Base-by-base conservation (phyloP, 176 grass and related monocot species). In the Paspalum notatum region DNA sequence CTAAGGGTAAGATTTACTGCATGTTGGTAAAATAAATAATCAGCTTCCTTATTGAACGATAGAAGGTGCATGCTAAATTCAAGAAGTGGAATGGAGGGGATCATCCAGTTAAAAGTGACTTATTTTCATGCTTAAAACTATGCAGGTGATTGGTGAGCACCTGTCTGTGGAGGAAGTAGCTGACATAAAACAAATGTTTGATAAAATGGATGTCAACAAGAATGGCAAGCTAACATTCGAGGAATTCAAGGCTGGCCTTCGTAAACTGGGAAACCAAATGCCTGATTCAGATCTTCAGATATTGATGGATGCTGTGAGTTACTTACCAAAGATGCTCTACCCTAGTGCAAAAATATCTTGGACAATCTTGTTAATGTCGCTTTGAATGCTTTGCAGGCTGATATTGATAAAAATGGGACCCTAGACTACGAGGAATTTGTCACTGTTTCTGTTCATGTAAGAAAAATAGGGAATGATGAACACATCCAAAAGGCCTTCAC, bases 301-400 rank as follows among this genome's bases (percentile, higher is more conserved):
- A 75, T 71, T 97, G 69, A 93, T 97, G 94, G 86, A 97, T 85
- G 88, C 94, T 62, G 94, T 97, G 60, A 97, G 91, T 91, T 70
- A 40, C 65, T 70, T 45, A 66, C 10, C 4, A 64, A 58, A 57
- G 56, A 58, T 45, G 61, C 7, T 63, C 12, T 80, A 85, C 5
- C 9, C 8, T 43, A 43, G 7, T 50, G 26, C 9, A 37, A 38
- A 84, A 41, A 12, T 40, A 55, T 80, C 63, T 70, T 70, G 56
- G n/a, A 7, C 46, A 66, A 32, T 46, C 32, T 15, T 54, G 21
- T 43, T 79, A n/a, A 75, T 78, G 62, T 68, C 74, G 66, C 53
- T 50, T 81, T 73, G 26, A 59, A 20, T 85, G 66, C 38, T 85
- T 77, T 89, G 71, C 89, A 97, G 94, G 91, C 91, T 77, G 94